Evolutionary conservation across 148 eudicot species (phyloP).

Genomic region (Silene conica): DNA sequence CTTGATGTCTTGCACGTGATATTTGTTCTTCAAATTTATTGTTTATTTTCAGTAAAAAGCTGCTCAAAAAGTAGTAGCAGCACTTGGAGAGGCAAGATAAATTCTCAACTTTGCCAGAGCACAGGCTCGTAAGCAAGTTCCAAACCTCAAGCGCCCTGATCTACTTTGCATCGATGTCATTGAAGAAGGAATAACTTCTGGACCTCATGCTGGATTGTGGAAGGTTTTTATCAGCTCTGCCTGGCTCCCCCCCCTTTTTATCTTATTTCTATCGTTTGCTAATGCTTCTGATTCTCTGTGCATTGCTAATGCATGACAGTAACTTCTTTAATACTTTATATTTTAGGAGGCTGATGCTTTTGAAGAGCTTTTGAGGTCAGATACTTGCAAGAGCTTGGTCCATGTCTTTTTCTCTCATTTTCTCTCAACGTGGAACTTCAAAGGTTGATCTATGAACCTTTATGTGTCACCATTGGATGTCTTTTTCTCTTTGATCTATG

Average conservation of each 20-base stretch:
- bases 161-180: constrained; percentile 78
- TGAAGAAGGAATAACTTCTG: constrained; percentile 84
- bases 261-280: background rate
- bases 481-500: no score
- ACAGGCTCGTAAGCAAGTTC: constrained; percentile 77
- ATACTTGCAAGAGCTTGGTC: constrained; percentile 90
- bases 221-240: constrained; percentile 42
- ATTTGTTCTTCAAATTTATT: background rate
- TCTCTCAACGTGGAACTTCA: constrained; percentile 88
- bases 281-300: background rate
- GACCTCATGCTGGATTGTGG: constrained; percentile 89
- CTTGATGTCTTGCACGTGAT: constrained; percentile 3
- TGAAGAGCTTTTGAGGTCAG: constrained; percentile 62
- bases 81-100: constrained; percentile 79
- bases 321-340: background rate
- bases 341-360: constrained; percentile 77
- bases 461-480: constrained; percentile 1
- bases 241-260: background rate
- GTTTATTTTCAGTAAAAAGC: background rate
- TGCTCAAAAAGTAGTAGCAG: background rate
- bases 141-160: constrained; percentile 80
- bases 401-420: constrained; percentile 90
- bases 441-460: constrained; percentile 41
- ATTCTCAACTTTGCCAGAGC: constrained; percentile 80
- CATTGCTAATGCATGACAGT: background rate